Evolutionary conservation across 2,329 filamentous ascomycete species (phyloP).

Genomic region (Aaosphaeria arxii): DNA sequence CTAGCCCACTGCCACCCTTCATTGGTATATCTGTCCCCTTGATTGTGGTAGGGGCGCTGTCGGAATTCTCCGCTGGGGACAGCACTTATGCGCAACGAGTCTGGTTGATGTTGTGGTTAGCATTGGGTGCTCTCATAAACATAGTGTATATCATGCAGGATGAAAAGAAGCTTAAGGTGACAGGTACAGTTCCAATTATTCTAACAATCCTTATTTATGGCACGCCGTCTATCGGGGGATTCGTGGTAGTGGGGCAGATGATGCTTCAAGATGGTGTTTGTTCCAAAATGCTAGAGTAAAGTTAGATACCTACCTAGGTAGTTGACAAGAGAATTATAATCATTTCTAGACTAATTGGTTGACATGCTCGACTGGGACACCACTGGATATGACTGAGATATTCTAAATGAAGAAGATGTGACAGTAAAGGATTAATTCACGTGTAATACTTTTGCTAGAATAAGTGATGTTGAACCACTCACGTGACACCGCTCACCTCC

Average conservation of each 20-base stretch:
- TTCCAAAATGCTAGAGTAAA: background rate
- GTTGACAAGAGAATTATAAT: too few relatives aligned
- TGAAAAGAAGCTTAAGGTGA: background rate
- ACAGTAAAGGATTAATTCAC: too few relatives aligned
- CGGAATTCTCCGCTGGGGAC: background rate
- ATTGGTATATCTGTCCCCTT: background rate
- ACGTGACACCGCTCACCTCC: too few relatives aligned
- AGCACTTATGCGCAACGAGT: background rate
- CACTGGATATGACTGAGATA: too few relatives aligned
- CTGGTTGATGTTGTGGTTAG: background rate
- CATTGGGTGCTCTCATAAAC: background rate
- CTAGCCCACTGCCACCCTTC: background rate
- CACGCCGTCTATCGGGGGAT: background rate
- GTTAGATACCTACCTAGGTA: too few relatives aligned
- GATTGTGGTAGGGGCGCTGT: background rate
- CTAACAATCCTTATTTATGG: background rate
- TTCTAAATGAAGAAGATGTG: too few relatives aligned
- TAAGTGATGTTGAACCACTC: too few relatives aligned
- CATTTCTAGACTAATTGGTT: too few relatives aligned
- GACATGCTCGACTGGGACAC: too few relatives aligned
- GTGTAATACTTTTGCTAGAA: too few relatives aligned
- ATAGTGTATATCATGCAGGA: background rate
- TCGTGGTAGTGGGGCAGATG: background rate
- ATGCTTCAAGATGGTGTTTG: background rate
- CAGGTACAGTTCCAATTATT: background rate